Evolutionary conservation across 2,329 filamentous ascomycete genomes (phyloP), one percentile per base, ranked within the genome.

Genomic region (Hymenoscyphus fructigenus): DNA sequence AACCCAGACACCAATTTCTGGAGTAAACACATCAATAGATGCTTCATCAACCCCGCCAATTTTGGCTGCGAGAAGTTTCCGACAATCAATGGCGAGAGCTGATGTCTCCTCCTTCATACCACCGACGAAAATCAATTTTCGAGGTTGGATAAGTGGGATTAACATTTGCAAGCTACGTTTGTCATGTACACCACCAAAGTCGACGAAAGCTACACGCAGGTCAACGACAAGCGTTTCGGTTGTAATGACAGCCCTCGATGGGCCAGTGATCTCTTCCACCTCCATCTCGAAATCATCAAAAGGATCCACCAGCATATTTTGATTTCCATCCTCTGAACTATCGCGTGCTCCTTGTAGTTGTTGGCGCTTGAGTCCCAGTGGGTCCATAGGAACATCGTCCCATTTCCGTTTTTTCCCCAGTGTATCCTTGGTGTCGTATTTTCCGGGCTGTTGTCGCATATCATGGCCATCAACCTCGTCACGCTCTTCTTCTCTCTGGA

Each of bases 371-470:
- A 79, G 78, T 20, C 79, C 78, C 44, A 72, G 70, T 65, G 75
- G 71, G 38, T 77, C 78, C 57, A 76, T 78, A 58, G 76, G 78
- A 34, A 74, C 75, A 66, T 96, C 92, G 69, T 94, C 91, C 92
- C 94, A 98, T 77, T 92, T 96, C 66, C 95, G 87, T 79, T 99
- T 99, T 80, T 94, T 93, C 20, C 94, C 95, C 23, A 97, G 84
- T 57, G 85, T 85, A 60, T 86, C 86, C 68, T 89, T 83, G 32
- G 73, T 75, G 50, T 82, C 81, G 14, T 77, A 78, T 65, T 83
- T 82, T 15, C 81, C 81, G 17, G 78, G 73, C 38, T 84, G 81
- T 34, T 83, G 81, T 41, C 81, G 82, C 64, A 86, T 80, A 59
- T 89, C 87, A 60, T 89, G 85, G 14, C 85, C 86, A 50, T 91